Evolutionary conservation across 192 early-diverging fungal species (phyloP).

Genomic region (Gigaspora rosea): DNA sequence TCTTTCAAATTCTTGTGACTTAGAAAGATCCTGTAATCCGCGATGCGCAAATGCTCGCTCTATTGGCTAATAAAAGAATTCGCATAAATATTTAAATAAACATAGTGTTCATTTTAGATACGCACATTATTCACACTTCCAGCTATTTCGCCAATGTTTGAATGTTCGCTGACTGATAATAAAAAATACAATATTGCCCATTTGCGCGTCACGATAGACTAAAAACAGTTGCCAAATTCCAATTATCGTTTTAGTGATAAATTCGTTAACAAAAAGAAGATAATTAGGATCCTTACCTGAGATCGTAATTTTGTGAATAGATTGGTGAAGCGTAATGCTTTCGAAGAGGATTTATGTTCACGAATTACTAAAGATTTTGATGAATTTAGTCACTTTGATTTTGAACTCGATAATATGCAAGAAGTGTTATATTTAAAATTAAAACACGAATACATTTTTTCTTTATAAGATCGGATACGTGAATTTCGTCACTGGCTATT

Average conservation of each 20-base stretch:
- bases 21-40: slow-evolving; percentile 22
- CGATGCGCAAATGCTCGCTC: slow-evolving; percentile 29
- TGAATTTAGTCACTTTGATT: neutral
- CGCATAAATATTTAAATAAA: neutral
- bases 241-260: neutral
- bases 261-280: neutral
- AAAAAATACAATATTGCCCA: slow-evolving; percentile 63
- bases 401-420: neutral
- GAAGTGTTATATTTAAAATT: neutral
- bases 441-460: slow-evolving; percentile 56
- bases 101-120: neutral
- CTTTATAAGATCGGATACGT: slow-evolving; percentile 62
- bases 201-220: slow-evolving; percentile 54
- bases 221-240: neutral
- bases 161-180: slow-evolving; percentile 47
- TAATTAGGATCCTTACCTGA: slow-evolving; percentile 36
- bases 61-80: slow-evolving; percentile 10
- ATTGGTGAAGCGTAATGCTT: slow-evolving; percentile 62
- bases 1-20: neutral
- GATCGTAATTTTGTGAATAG: slow-evolving; percentile 57
- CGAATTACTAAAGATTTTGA: slow-evolving; percentile 50
- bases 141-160: slow-evolving; percentile 21
- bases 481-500: slow-evolving; percentile 54
- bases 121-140: slow-evolving; percentile 14
- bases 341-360: slow-evolving; percentile 48